Evolutionary conservation across 1,284 basidiomycete genomes (phyloP).

Genomic region (Rhizoctonia solani): DNA sequence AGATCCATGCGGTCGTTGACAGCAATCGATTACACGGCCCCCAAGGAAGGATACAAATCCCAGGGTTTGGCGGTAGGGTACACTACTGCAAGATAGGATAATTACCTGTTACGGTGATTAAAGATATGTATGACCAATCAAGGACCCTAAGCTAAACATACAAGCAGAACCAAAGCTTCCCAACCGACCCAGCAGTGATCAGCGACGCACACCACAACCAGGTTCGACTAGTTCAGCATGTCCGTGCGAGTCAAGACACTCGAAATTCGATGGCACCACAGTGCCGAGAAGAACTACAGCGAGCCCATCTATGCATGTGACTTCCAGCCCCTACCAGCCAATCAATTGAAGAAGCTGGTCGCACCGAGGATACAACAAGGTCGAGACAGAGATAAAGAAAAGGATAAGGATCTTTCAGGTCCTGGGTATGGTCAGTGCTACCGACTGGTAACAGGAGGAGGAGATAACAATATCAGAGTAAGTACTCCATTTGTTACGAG

Average conservation of each 20-base stretch:
- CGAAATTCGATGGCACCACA: constrained; percentile 93
- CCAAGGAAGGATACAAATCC: no score
- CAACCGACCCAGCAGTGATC: constrained; percentile 9
- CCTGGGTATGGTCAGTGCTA: constrained; percentile 53
- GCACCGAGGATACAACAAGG: constrained; percentile 54
- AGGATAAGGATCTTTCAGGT: constrained; percentile 53
- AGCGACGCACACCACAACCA: not conserved
- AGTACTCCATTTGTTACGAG: constrained; percentile 47
- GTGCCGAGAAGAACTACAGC: constrained; percentile 45
- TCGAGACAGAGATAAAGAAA: no score
- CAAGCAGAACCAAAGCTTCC: constrained; percentile 18
- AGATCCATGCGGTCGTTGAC: no score
- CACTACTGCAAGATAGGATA: no score
- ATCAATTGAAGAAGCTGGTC: constrained; percentile 51
- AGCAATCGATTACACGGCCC: no score
- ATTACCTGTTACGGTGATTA: no score
- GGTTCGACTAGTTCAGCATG: not conserved
- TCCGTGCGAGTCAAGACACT: constrained; percentile 78
- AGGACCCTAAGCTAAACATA: no score
- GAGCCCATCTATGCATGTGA: constrained; percentile 94
- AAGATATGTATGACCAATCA: no score
- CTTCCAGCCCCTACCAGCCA: constrained; percentile 72
- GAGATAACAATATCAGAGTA: constrained; percentile 96
- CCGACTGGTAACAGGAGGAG: constrained; percentile 92
- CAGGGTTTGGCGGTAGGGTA: no score